Evolutionary conservation across 2,329 filamentous ascomycete species (phyloP), one percentile per base, ranked within the genome.

Genomic region (Apiospora aurea): DNA sequence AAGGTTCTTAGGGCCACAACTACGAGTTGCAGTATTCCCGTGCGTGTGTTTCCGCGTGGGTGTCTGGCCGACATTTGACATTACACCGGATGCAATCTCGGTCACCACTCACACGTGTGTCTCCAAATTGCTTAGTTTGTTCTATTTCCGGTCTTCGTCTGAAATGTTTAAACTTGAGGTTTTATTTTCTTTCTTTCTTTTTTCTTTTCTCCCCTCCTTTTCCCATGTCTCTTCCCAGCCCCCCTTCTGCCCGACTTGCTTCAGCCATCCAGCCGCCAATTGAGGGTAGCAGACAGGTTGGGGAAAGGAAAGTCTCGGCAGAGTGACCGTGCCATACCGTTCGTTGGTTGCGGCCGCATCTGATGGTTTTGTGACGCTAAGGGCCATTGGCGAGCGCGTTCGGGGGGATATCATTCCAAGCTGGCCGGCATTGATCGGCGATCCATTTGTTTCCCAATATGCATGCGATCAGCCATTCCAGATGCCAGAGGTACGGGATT

Each of bases 381-480:
- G 10, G 34, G 10, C 29, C 10, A 21, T 24, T 38, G 34, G 57
- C 57, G 18, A 64, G 57, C 21, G 34, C 18, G 57, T n/a, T 41
- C 29, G 57, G 53, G 53, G 53, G 51, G 24, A 14, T 6, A 57
- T 29, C 24, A 53, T 61, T 38, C 53, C 53, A 38, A 21, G 5
- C 29, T 61, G 26, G 26, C 43, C 47, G 67, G 67, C 67, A 64
- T 41, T 64, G 67, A 69, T 69, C 67, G 67, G 67, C 67, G 67
- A 69, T 69, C 44, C 44, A 49, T 38, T 47, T 34, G 24, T 49
- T 49, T 49, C 47, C 67, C n/a, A 47, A 69, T 49, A 29, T 49
- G 67, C 67, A 69, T 69, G 67, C 67, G 67, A 69, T 69, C 67
- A 69, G 44, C 67, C 67, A 69, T 69, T 43, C 13, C 41, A 11